phyloP scores from a whole-genome alignment of 495 filamentous ascomycete genomes.

The Penicillium egyptiacum region DNA sequence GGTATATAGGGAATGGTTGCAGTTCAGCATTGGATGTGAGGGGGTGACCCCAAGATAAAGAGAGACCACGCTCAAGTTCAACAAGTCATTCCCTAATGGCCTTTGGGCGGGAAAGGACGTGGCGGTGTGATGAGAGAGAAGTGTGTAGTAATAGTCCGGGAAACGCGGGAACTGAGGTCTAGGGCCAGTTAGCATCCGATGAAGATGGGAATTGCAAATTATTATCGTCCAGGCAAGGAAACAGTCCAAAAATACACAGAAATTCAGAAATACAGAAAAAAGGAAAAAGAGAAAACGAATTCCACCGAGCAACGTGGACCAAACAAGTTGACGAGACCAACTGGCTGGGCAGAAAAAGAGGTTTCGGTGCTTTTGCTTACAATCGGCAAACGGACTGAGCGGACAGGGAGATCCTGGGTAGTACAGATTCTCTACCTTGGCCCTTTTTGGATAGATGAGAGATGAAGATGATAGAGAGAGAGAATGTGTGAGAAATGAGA shows the following conservation, averaged over 20 bases:
- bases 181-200: constrained; percentile 13
- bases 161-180: constrained; percentile 12
- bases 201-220: constrained; percentile 1
- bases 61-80: constrained; percentile 14
- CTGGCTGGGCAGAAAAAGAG: constrained; percentile 29
- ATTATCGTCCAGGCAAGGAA: not conserved
- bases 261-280: constrained; percentile 3
- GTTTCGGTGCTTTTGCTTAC: constrained; percentile 9
- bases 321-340: constrained; percentile 19
- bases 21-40: constrained; percentile 22
- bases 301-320: constrained; percentile 18
- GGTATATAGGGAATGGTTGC: constrained; percentile 11
- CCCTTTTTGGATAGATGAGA: no score
- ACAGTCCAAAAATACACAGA: constrained; percentile 7
- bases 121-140: constrained; percentile 28
- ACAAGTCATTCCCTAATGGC: constrained; percentile 13
- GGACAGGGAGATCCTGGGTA: constrained; percentile 26
- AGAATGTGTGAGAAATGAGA: not conserved
- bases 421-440: not conserved
- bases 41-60: constrained; percentile 2
- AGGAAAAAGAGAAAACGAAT: constrained; percentile 11
- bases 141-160: constrained; percentile 7
- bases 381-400: constrained; percentile 29
- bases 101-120: constrained; percentile 14
- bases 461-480: not conserved